phyloP scores from a whole-genome alignment of 164 flowering plant genomes.

The Vitis rotundifolia region DNA sequence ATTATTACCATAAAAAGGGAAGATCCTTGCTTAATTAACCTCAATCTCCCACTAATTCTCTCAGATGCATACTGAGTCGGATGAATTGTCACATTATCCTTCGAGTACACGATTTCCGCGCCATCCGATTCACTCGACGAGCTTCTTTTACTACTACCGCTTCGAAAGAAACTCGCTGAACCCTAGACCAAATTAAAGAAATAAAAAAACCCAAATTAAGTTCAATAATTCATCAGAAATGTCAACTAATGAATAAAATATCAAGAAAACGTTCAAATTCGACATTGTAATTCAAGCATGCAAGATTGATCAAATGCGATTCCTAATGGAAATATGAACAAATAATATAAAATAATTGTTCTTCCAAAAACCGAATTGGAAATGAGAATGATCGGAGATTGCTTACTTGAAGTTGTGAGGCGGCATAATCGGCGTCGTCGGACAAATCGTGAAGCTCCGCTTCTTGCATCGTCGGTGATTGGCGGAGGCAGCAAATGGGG shows the following conservation, averaged over 20 bases:
- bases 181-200: constrained; percentile 34
- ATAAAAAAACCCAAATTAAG: not conserved
- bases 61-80: constrained; percentile 92
- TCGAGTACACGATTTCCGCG: constrained; percentile 69
- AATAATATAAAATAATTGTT: too few species aligned
- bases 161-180: constrained; percentile 46
- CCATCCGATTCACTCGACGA: constrained; percentile 55
- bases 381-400: not conserved
- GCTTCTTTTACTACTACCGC: constrained; percentile 53
- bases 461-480: constrained; percentile 62
- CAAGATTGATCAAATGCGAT: not conserved
- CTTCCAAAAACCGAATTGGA: not conserved
- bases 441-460: constrained; percentile 81
- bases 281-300: not conserved
- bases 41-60: constrained; percentile 88
- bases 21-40: constrained; percentile 76
- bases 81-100: constrained; percentile 94
- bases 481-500: not conserved
- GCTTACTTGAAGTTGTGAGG: constrained; percentile 74
- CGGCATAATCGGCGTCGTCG: constrained; percentile 97
- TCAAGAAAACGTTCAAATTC: not conserved
- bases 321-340: too few species aligned
- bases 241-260: not conserved
- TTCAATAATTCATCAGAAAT: not conserved
- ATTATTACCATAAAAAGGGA: constrained; percentile 69